Base-by-base conservation (phyloP, 345 rosid species). In the Eucalyptus pauciflora region DNA sequence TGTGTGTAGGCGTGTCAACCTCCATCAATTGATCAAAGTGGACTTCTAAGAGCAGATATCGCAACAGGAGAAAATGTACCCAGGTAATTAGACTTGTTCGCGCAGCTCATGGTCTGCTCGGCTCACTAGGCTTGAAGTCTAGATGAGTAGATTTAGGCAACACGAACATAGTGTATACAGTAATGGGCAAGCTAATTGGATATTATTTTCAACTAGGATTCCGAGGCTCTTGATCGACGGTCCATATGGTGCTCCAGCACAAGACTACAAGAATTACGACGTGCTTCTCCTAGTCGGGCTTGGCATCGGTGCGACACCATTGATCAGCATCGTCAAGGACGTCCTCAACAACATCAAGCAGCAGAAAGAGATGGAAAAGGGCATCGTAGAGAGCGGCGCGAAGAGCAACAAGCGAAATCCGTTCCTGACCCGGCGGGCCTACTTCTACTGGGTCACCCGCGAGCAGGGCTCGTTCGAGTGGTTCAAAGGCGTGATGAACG, bases 381-480 rank as follows among this genome's bases (percentile, higher is more conserved):
- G 92, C 69, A 41, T 22, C 3, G 62, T 79, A 22, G 91, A 93
- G 50, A 87, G 88, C 56, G 91, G 87, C 3, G 31, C 60, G 0
- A 91, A 92, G 89, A 86, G 86, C 18, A 91, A 89, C 83, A 90
- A 87, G 85, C 89, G 67, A 87, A 94, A 91, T 45, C 91, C 93
- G 56, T 94, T 95, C 46, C 94, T 93, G 2, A 96, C 97, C 5
- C 91, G 93, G 85, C 92, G 93, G 90, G 97, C 97, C 49, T 96
- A 96, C 85, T 95, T 96, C 90, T 96, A 96, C 33, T 96, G 98
- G 99, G 97, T 96, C 50, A 96, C 99, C 45, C 93, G 99, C 2
- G 98, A 96, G 92, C 95, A 96, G 50, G 98, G 99, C 31, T 96
- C 99, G 9, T 92, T 96, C 24, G 97, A 96, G 89, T 96, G 98